Percentiles rank a stretch among this genome's conserved stretches.
Conservation (phyloP, 2,329 filamentous ascomycete species). For the Alternaria ethzedia region DNA sequence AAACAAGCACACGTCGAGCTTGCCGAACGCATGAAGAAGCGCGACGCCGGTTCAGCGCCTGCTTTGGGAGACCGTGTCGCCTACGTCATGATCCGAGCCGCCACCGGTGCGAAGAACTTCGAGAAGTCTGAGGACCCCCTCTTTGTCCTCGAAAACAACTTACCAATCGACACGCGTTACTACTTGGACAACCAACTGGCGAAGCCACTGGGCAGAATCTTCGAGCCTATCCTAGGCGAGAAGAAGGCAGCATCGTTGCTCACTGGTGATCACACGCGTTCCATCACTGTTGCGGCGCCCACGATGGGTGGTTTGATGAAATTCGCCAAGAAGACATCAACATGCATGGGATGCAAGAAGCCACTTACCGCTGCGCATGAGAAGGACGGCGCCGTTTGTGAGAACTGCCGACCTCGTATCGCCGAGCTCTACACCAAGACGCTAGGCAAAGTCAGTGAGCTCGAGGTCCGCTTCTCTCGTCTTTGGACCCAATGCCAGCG, state of each 20-base stretch:
- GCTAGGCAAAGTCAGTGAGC: conserved; percentile 83
- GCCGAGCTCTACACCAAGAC: conserved; percentile 95
- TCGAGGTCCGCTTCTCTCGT: conserved; percentile 89
- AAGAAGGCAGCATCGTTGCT: conserved; percentile 86
- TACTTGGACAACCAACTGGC: conserved; percentile 98
- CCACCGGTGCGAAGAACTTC: conserved; percentile 89
- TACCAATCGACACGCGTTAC: conserved; percentile 97
- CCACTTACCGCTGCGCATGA: conserved; percentile 82
- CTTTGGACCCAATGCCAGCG: conserved; percentile 98
- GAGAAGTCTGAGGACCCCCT: conserved; percentile 97
- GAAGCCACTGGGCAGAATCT: conserved; percentile 92
- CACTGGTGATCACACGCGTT: conserved; percentile 92
- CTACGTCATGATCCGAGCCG: conserved; percentile 96
- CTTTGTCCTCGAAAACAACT: conserved; percentile 94
- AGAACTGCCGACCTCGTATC: conserved; percentile 81
- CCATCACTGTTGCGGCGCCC: conserved; percentile 89
- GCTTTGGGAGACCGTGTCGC: conserved; percentile 93
- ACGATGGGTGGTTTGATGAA: conserved; percentile 96
- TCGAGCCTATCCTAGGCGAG: conserved; percentile 95
- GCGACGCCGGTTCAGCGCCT: conserved; percentile 91
- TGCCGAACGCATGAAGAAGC: conserved; percentile 94
- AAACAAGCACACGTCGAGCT: conserved; percentile 98
- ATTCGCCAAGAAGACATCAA: conserved; percentile 96
- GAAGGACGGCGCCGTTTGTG: conserved; percentile 83
- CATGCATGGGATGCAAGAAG: conserved; percentile 99